A percentile compares a stretch with the other conserved stretches of the same genome.
Evolutionary conservation across 208 protist species (phyloP).

Genomic region (Crithidia acanthocephali): DNA sequence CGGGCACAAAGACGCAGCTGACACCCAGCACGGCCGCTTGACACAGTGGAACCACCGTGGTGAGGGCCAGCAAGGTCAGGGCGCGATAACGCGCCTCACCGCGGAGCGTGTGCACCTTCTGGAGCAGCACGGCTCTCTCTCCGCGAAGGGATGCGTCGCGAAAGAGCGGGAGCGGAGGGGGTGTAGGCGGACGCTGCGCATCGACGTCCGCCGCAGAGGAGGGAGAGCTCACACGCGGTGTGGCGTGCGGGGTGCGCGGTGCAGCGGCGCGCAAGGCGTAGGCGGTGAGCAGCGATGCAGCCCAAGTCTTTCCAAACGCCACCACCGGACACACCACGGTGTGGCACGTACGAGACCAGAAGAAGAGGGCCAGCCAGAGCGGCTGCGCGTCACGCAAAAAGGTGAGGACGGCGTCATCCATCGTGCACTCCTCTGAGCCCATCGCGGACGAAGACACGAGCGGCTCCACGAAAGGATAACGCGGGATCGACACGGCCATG

Average conservation of each 20-base stretch:
- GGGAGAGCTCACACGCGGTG: not conserved
- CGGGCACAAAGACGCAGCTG: constrained; percentile 22
- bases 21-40: constrained; percentile 21
- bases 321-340: constrained; percentile 13
- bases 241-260: not conserved
- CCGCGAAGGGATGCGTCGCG: not conserved
- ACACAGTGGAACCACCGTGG: constrained; percentile 1
- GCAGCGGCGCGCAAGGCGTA: not conserved
- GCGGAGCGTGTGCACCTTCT: constrained; percentile 9
- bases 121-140: not conserved
- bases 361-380: constrained; percentile 21
- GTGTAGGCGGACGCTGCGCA: not conserved
- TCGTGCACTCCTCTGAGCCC: not conserved
- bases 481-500: not conserved
- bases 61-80: constrained; percentile 14
- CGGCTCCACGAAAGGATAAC: constrained; percentile 20
- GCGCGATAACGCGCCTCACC: constrained; percentile 16
- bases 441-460: not conserved
- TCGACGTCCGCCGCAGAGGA: not conserved
- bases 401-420: constrained; percentile 5
- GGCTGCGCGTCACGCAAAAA: constrained; percentile 6
- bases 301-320: constrained; percentile 14
- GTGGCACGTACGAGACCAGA: constrained; percentile 29
- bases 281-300: constrained; percentile 21
- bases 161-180: not conserved